Evolutionary conservation across 805 yeast species (phyloP).

Genomic region (Starmerella apicola): DNA sequence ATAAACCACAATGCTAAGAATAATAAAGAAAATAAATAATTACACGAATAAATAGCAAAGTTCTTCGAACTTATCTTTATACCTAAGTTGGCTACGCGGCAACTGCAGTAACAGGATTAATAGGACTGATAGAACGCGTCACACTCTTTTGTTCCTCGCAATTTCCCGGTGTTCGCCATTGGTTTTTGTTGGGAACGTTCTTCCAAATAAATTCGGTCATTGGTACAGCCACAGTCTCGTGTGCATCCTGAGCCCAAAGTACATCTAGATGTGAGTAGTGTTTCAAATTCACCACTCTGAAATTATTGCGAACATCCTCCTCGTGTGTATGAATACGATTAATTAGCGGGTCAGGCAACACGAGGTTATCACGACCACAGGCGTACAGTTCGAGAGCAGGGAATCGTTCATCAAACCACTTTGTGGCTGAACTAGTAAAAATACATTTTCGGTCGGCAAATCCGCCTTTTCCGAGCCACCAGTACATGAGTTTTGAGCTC

Average conservation of each 20-base stretch:
- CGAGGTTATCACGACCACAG: slow-evolving; percentile 64
- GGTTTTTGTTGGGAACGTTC: slow-evolving; percentile 6
- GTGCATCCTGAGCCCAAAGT: slow-evolving; percentile 76
- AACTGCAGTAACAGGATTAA: too few species aligned
- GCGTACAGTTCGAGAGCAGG: slow-evolving; percentile 56
- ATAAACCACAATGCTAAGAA: background rate
- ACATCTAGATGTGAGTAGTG: slow-evolving; percentile 82
- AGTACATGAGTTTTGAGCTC: slow-evolving; percentile 67
- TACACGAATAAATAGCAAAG: too few species aligned
- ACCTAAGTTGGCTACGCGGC: too few species aligned
- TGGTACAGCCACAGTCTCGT: slow-evolving; percentile 48
- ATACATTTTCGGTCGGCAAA: slow-evolving; percentile 39
- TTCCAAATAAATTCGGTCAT: slow-evolving; percentile 24
- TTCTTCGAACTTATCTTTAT: too few species aligned
- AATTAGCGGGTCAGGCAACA: slow-evolving; percentile 57
- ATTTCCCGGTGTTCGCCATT: slow-evolving; percentile 3
- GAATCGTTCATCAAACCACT: slow-evolving; percentile 31
- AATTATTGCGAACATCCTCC: slow-evolving; percentile 15
- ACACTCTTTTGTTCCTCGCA: too few species aligned
- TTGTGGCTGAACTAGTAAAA: slow-evolving; percentile 40
- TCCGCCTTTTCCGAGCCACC: slow-evolving; percentile 69
- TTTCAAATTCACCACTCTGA: slow-evolving; percentile 34
- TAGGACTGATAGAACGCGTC: too few species aligned
- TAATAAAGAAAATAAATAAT: background rate
- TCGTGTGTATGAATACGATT: slow-evolving; percentile 56